Evolutionary conservation across 164 flowering plant species (phyloP), one percentile per base, ranked within the genome.

Genomic region (Piper longum): DNA sequence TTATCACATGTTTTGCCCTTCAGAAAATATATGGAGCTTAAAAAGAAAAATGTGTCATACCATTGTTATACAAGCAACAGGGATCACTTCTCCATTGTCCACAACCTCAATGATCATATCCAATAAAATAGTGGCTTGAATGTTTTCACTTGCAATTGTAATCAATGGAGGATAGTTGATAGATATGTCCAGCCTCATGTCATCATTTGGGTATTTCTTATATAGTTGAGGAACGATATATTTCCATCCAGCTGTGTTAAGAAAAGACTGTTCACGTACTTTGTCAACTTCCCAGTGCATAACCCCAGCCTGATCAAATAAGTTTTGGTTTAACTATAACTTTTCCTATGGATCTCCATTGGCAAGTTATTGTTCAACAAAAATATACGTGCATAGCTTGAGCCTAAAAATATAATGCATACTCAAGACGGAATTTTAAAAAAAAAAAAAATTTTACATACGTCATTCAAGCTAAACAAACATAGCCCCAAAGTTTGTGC

Each of bases 201-300:
- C 83, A 72, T 84, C 82, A 69, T 90, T 87, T 45, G 99, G 99
- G 69, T 88, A 93, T 69, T 78, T 78, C 79, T 68, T 84, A 85
- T 88, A 93, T 62, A 93, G 74, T 70, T 84, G 87, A 64, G 99
- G 99, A 74, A 93, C 64, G 59, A 93, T 75, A 69, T 71, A 84
- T 78, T 80, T 86, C 97, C 97, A 93, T 56, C 84, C 82, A 72
- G 92, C 95, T 55, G 99, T 93, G 77, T 90, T 93, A 66, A 93
- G 63, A 62, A 88, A 79, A 72, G 89, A 78, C 73, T 88, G 92
- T 61, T 90, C 91, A 13, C 96, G 90, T 57, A 90, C 67, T 68
- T 84, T 76, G 63, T 90, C 91, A 65, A 93, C 87, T 64, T 72
- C 74, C 99, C 97, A 90, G 7, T 76, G 81, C 97, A 89, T 77